phyloP scores from a whole-genome alignment of 1,284 basidiomycete species.

The Cutaneotrichosporon cyanovorans region DNA sequence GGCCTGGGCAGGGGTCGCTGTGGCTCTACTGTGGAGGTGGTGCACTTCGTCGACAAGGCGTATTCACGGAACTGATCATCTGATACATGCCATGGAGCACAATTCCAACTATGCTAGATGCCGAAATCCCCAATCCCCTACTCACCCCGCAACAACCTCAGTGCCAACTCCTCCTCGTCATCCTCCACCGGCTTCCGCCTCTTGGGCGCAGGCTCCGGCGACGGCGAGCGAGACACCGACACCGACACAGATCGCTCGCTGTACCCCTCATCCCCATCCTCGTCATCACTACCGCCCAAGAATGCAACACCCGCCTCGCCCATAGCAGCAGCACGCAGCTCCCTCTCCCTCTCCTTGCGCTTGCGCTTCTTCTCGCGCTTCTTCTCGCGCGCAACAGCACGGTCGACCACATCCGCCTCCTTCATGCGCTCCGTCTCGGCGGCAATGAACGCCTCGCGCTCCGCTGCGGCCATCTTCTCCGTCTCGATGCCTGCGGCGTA shows the following conservation, averaged over 20 bases:
- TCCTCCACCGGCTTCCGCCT: conserved; percentile 22
- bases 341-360: conserved; percentile 74
- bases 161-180: conserved; percentile 43
- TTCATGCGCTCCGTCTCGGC: conserved; percentile 64
- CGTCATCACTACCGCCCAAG: conserved; percentile 9
- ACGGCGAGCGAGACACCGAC: conserved; percentile 10
- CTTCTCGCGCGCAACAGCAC: conserved; percentile 76
- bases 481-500: conserved; percentile 68
- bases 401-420: conserved; percentile 65
- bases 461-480: conserved; percentile 58
- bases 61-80: too few relatives aligned
- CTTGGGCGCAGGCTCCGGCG: conserved; percentile 11
- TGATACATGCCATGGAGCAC: too few relatives aligned
- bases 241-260: conserved; percentile 5
- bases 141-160: conserved; percentile 35
- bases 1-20: too few relatives aligned
- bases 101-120: too few relatives aligned
- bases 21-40: too few relatives aligned
- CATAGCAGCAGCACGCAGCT: conserved; percentile 36
- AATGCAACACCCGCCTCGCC: conserved; percentile 12
- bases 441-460: conserved; percentile 62
- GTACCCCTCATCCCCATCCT: too few relatives aligned
- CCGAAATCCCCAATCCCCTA: conserved; percentile 4
- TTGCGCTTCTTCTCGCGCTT: conserved; percentile 75
- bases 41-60: too few relatives aligned